Base-by-base conservation (phyloP, 2,329 filamentous ascomycete genomes). In the Xylariaceae sp. region DNA sequence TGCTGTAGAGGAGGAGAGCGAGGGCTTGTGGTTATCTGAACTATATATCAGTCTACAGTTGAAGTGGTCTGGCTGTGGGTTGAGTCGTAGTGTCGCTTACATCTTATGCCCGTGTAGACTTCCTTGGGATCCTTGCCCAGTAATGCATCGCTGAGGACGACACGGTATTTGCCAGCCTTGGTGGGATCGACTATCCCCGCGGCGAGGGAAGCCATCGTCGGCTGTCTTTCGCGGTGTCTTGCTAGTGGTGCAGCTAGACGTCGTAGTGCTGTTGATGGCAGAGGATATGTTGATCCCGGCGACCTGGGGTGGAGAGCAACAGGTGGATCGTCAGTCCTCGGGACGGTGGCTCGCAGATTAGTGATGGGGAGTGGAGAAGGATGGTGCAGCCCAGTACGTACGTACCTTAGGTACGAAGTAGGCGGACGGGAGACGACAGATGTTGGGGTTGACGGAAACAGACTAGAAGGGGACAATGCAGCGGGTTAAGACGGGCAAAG, bases 11-110 rank as follows among this genome's bases (percentile, higher is more conserved):
- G 80, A 78, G 4, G 79, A 78, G 40, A 79, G 72, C 1, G 75
- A 68, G 13, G 83, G 82, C 65, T 83, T 85, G 71, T 86, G 81
- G 63, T 87, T 87, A 65, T 86, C 84, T 87, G 59, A 49, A 53
- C 49, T 33, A 9, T 21, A 29, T 21, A 6, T 43, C 7, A 61
- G 57, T 44, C 15, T 11, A 30, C 11, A n/a, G 35, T n/a, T n/a
- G 35, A 24, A 23, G 15, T 39, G 40, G 29, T 18, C 10, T 30
- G 10, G 27, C 15, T 10, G 10, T 40, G 21, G 27, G 15, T 33
- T 29, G 8, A 20, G 43, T 26, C 15, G 16, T 47, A 49, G 24
- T 24, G 39, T 21, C 39, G 41, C 79, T 56, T 77, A 86, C 84
- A 87, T 71, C 79, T 74, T 42, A 87, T 75, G 49, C 81, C 81